Base-by-base conservation (phyloP, 495 filamentous ascomycete species). In the Trypethelium eluteriae region DNA sequence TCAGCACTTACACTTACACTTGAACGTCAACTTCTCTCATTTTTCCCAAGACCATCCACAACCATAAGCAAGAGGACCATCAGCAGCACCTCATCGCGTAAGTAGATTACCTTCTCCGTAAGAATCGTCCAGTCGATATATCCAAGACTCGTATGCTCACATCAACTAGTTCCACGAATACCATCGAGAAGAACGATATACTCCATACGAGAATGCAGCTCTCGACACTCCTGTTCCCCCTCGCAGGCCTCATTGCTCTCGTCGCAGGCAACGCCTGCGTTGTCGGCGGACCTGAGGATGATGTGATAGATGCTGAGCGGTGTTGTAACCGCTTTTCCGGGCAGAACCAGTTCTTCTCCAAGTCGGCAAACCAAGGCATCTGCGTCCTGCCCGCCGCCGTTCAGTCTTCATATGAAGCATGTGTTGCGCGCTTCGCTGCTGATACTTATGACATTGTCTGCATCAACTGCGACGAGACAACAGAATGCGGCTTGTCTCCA, bases 401-500 rank as follows among this genome's bases (percentile, higher is more conserved):
- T 36, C 53, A 59, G 2, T 59, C 53, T 7, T 35, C 53, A 14
- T 59, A 35, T 36, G 53, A 59, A 32, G 53, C 53, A 14, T 59
- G 53, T 14, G 53, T 59, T 36, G 53, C 18, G 18, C 53, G 53
- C 53, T 36, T 59, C 32, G 5, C 53, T 7, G 25, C n/a, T 7
- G 53, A 36, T 59, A 59, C 53, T 36, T 59, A 59, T 32, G 53
- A 59, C 53, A 34, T 59, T 59, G 53, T 59, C 53, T 59, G 53
- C 53, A 59, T 59, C 32, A 32, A 59, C 7, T 59, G 53, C 14
- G 53, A 59, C 32, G 53, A 59, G 53, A 36, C 53, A 32, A 59
- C 53, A 32, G 53, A 59, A 36, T 59, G 53, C 53, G 53, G 53
- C 53, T 36, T 59, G 53, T 35, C 3, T 59, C 7, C 25, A 10